A percentile compares a stretch with the other conserved stretches of the same genome.
Evolutionary conservation across 2,329 filamentous ascomycete genomes (phyloP).

Genomic region (Pestalotiopsis sp.): DNA sequence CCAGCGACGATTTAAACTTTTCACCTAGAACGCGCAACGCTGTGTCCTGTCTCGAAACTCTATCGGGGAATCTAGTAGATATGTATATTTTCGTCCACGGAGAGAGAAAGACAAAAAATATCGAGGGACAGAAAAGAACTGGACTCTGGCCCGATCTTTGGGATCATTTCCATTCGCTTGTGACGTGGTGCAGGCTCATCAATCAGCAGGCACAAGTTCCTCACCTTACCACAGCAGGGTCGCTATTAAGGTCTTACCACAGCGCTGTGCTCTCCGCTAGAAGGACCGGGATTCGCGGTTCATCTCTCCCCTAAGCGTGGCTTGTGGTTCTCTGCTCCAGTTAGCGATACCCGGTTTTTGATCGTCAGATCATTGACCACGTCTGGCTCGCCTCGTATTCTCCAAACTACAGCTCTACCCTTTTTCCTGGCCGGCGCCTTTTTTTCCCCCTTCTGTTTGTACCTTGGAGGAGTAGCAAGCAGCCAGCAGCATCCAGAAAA

Average conservation of each 20-base stretch:
- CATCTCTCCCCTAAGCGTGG: background rate
- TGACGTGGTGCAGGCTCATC: background rate
- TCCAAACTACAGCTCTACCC: background rate
- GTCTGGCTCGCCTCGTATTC: conserved; percentile 9
- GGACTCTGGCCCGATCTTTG: background rate
- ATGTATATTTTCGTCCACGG: background rate
- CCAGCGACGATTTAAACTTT: background rate
- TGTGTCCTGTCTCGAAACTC: background rate
- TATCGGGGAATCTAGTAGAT: background rate
- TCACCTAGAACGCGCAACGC: background rate
- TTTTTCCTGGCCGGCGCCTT: background rate
- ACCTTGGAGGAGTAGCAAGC: background rate
- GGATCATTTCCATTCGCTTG: background rate
- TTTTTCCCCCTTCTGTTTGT: background rate
- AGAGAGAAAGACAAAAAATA: background rate
- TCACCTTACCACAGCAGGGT: background rate
- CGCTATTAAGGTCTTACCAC: conserved; percentile 7
- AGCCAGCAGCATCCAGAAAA: background rate
- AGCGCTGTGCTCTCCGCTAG: conserved; percentile 7
- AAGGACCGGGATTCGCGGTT: conserved; percentile 2
- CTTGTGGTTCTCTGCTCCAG: background rate
- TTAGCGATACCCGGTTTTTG: conserved; percentile 11
- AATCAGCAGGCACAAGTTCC: background rate
- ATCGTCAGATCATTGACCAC: conserved; percentile 12
- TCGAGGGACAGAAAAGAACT: background rate